Evolutionary conservation across 495 filamentous ascomycete genomes (phyloP), one percentile per base, ranked within the genome.

Genomic region (Choiromyces venosus): DNA sequence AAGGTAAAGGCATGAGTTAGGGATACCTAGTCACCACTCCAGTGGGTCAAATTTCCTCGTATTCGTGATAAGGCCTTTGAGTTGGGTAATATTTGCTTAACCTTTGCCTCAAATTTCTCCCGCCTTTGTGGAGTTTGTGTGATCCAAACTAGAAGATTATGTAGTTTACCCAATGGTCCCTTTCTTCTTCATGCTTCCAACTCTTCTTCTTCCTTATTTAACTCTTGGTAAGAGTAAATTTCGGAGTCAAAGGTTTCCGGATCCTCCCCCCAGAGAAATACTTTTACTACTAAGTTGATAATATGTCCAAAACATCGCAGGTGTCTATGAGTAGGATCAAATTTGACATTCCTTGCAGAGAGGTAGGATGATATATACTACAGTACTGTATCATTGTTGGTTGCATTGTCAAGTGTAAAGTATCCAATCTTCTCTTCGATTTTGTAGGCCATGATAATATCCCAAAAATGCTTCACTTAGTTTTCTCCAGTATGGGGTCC

Each of bases 221-320:
- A 29, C 18, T 70, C 38, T 12, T 76, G 37, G 25, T 66, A 25
- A 16, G n/a, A n/a, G n/a, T n/a, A n/a, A n/a, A n/a, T n/a, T n/a
- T n/a, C n/a, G n/a, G n/a, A n/a, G n/a, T 69, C 69, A 64, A 67
- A 66, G 29, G 71, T 29, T 36, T 70, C 38, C 1, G 52, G 25
- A 37, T 56, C 66, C 6, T 56, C 35, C 21, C 71, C 72, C 19
- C 38, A 74, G 21, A 79, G 69, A 69, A 75, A 78, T 25, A 65
- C 40, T 16, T 79, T 70, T 4, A 77, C 74, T 40, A 69, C 68
- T 1, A 77, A 35, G 36, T 74, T 77, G 6, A 77, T 65, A 1
- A 79, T 67, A 73, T 78, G 77, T 5, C 75, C 72, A 37, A 72
- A 68, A 35, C 72, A 79, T 1, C 69, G 35, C n/a, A 79, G 18